Evolutionary conservation across 1,284 basidiomycete species (phyloP).

Genomic region (Sutorius eximius): DNA sequence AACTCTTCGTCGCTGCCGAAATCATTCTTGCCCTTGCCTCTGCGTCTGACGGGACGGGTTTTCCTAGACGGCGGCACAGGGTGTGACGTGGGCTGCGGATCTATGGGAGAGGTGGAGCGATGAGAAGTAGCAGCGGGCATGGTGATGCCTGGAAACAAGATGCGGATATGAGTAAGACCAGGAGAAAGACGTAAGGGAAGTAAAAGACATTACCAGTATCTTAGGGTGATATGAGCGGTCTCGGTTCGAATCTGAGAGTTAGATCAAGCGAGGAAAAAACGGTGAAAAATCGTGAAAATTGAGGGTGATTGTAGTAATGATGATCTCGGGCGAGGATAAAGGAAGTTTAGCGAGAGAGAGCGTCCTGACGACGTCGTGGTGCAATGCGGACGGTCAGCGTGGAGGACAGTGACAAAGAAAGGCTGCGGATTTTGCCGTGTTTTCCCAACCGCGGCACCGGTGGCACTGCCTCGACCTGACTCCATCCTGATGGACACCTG

Average conservation of each 20-base stretch:
- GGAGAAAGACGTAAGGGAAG: slow-evolving; percentile 14
- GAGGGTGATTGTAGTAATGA: neutral
- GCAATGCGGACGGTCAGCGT: slow-evolving; percentile 19
- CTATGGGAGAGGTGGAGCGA: slow-evolving; percentile 31
- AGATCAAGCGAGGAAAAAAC: slow-evolving; percentile 28
- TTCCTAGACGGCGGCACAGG: slow-evolving; percentile 47
- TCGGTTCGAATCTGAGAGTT: slow-evolving; percentile 16
- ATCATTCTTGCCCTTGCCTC: slow-evolving; percentile 56
- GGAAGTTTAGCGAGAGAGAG: slow-evolving; percentile 1
- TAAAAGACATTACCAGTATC: slow-evolving; percentile 17
- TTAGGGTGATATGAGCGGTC: slow-evolving; percentile 27
- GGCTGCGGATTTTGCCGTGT: slow-evolving; percentile 31
- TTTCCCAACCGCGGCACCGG: slow-evolving; percentile 23
- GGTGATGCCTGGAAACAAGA: slow-evolving; percentile 22
- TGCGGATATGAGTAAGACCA: slow-evolving; percentile 8
- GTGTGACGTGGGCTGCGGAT: slow-evolving; percentile 17
- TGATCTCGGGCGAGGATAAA: slow-evolving; percentile 21
- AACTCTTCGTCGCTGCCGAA: slow-evolving; percentile 74
- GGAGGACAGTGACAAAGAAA: slow-evolving; percentile 31
- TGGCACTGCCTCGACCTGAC: slow-evolving; percentile 27
- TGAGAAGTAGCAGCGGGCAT: slow-evolving; percentile 47
- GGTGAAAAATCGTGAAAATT: slow-evolving; percentile 19
- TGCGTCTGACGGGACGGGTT: slow-evolving; percentile 41
- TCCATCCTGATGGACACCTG: slow-evolving; percentile 22
- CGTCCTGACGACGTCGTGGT: slow-evolving; percentile 6